Evolutionary conservation across 2,329 filamentous ascomycete genomes (phyloP).

Genomic region (Colletotrichum lentis): DNA sequence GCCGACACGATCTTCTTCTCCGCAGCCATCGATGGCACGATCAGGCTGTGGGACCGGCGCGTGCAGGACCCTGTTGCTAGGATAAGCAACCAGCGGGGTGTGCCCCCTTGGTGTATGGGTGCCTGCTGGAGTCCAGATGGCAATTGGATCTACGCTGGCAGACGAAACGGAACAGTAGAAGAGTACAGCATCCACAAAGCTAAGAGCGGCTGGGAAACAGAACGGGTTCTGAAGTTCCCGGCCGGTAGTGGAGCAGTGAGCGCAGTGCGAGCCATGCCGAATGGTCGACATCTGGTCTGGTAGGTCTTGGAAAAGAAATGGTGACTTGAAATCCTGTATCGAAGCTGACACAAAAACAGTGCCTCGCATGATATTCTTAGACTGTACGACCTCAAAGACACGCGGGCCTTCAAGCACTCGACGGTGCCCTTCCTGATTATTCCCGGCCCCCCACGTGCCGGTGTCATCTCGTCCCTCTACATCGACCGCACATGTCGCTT

Average conservation of each 20-base stretch:
- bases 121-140: conserved; percentile 96
- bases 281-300: conserved; percentile 90
- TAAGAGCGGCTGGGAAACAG: conserved; percentile 71
- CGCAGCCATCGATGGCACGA: conserved; percentile 83
- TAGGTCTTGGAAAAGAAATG: conserved; percentile 40
- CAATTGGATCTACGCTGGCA: conserved; percentile 91
- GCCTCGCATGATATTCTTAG: conserved; percentile 93
- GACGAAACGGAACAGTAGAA: conserved; percentile 91
- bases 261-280: conserved; percentile 88
- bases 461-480: conserved; percentile 86
- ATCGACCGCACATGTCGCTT: conserved; percentile 88
- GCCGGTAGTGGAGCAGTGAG: conserved; percentile 89
- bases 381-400: conserved; percentile 84
- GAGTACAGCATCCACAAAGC: conserved; percentile 89
- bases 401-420: conserved; percentile 72
- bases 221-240: conserved; percentile 86
- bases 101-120: conserved; percentile 97
- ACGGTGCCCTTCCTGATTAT: conserved; percentile 96
- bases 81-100: conserved; percentile 75
- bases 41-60: conserved; percentile 93
- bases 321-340: conserved; percentile 9
- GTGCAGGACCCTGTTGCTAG: conserved; percentile 79
- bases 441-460: conserved; percentile 82
- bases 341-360: conserved; percentile 53
- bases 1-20: conserved; percentile 86